Conservation (phyloP, 1,284 basidiomycete species). For the Moesziomyces sp. region DNA sequence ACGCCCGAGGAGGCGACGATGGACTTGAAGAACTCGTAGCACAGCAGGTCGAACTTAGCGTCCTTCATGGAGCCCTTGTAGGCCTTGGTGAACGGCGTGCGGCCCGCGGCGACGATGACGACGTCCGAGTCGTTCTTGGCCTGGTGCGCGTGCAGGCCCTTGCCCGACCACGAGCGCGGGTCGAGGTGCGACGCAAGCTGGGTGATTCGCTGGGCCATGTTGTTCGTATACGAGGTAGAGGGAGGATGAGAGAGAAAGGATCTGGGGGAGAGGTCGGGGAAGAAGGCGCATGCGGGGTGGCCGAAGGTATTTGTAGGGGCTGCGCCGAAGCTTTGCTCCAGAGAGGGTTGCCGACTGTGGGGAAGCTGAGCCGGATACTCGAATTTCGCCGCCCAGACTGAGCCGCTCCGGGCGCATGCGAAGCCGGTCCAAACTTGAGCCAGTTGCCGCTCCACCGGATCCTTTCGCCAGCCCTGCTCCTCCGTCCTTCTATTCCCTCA, state of each 20-base stretch:
- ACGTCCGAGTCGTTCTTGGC: constrained; percentile 61
- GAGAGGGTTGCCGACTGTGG: constrained; percentile 10
- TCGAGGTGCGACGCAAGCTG: constrained; percentile 62
- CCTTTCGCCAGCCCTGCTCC: not conserved
- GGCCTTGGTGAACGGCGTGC: constrained; percentile 80
- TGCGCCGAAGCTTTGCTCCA: not conserved
- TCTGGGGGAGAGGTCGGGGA: not conserved
- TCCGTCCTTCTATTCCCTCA: not conserved
- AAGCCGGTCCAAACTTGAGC: constrained; percentile 5
- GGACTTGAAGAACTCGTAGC: constrained; percentile 70
- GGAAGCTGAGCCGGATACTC: constrained; percentile 8
- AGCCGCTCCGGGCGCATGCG: constrained; percentile 2
- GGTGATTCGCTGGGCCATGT: constrained; percentile 51
- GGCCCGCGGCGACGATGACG: constrained; percentile 84
- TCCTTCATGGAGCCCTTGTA: constrained; percentile 84
- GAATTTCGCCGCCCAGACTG: constrained; percentile 5
- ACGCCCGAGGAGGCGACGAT: constrained; percentile 75
- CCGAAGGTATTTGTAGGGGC: constrained; percentile 9
- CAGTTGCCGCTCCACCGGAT: constrained; percentile 34
- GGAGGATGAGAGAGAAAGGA: not conserved
- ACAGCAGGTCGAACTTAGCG: constrained; percentile 68
- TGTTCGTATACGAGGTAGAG: constrained; percentile 1
- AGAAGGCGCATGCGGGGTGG: not conserved
- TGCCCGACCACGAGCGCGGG: constrained; percentile 59
- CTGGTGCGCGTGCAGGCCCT: constrained; percentile 53